A percentile compares a stretch with the other conserved stretches of the same genome.
phyloP scores from a whole-genome alignment of 768 basidiomycete species.

The Calocybe indica region DNA sequence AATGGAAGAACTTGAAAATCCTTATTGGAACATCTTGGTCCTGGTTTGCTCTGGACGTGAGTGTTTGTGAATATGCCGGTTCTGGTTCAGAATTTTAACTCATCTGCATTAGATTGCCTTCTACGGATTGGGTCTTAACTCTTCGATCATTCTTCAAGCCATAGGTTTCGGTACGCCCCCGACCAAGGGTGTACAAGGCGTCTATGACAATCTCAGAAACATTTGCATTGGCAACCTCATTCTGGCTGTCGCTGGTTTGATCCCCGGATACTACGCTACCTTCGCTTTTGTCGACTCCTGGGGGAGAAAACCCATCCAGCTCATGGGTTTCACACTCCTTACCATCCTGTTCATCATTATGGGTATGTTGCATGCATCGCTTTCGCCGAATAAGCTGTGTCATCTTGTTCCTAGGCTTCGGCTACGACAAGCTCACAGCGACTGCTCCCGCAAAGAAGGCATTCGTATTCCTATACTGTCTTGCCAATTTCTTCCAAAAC shows the following conservation, averaged over 20 bases:
- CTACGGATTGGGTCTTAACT: slow-evolving; percentile 86
- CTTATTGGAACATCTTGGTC: slow-evolving; percentile 75
- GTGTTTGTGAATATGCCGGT: slow-evolving; percentile 16
- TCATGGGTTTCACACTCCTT: slow-evolving; percentile 70
- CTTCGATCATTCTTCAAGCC: slow-evolving; percentile 62
- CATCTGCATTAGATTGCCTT: slow-evolving; percentile 59
- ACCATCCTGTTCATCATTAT: slow-evolving; percentile 63
- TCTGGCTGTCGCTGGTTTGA: slow-evolving; percentile 69
- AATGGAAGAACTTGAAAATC: slow-evolving; percentile 76
- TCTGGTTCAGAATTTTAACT: not conserved
- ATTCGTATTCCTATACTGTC: slow-evolving; percentile 80
- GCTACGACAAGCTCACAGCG: slow-evolving; percentile 49
- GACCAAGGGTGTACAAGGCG: slow-evolving; percentile 24
- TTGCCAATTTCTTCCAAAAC: slow-evolving; percentile 90
- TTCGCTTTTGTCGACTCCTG: slow-evolving; percentile 67
- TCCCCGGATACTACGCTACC: slow-evolving; percentile 73
- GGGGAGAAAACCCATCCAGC: slow-evolving; percentile 80
- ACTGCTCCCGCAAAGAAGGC: slow-evolving; percentile 37
- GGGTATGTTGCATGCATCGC: slow-evolving; percentile 36
- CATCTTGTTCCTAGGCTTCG: slow-evolving; percentile 43
- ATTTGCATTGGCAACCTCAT: slow-evolving; percentile 72
- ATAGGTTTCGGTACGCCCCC: slow-evolving; percentile 64
- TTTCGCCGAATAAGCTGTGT: not conserved
- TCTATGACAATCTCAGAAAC: slow-evolving; percentile 58
- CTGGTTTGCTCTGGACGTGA: slow-evolving; percentile 84